These are phyloP conservation scores for Kappamyces sp. DNA, from an alignment of 192 early-diverging fungal genomes.

Conservation along the genomic window DNA sequence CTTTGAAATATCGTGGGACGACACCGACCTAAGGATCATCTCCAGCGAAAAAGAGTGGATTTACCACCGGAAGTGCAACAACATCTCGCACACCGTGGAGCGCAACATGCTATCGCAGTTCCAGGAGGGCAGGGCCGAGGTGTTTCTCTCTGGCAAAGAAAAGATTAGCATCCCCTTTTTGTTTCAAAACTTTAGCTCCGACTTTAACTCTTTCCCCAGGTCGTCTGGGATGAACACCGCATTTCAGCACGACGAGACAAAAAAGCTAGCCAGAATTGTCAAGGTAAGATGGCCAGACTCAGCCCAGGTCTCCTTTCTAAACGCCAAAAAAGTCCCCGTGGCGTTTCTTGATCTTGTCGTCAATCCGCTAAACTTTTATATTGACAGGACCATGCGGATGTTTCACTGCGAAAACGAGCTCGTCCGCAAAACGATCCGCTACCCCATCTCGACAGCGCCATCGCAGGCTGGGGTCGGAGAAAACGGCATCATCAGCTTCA, in stretches of 20 bases:
- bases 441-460: conserved; percentile 7
- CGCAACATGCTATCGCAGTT: background rate
- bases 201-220: background rate
- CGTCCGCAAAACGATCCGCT: conserved; percentile 27
- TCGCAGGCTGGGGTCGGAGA: background rate
- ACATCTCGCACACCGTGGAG: background rate
- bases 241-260: too few species aligned
- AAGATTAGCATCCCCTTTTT: conserved; percentile 39
- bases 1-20: conserved; percentile 42
- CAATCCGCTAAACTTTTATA: conserved; percentile 22
- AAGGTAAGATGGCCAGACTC: too few species aligned
- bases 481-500: background rate
- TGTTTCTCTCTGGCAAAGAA: conserved; percentile 21
- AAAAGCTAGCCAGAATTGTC: too few species aligned
- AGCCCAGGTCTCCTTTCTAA: conserved; percentile 23
- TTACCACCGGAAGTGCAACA: background rate
- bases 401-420: conserved; percentile 42
- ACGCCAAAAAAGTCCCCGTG: conserved; percentile 19
- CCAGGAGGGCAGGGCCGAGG: background rate
- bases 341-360: conserved; percentile 27
- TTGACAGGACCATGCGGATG: conserved; percentile 28
- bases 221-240: too few species aligned
- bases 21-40: conserved; percentile 30
- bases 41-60: conserved; percentile 3
- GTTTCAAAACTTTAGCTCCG: conserved; percentile 35